Conservation (phyloP, 2,329 filamentous ascomycete genomes). For the Anisogramma anomala region DNA sequence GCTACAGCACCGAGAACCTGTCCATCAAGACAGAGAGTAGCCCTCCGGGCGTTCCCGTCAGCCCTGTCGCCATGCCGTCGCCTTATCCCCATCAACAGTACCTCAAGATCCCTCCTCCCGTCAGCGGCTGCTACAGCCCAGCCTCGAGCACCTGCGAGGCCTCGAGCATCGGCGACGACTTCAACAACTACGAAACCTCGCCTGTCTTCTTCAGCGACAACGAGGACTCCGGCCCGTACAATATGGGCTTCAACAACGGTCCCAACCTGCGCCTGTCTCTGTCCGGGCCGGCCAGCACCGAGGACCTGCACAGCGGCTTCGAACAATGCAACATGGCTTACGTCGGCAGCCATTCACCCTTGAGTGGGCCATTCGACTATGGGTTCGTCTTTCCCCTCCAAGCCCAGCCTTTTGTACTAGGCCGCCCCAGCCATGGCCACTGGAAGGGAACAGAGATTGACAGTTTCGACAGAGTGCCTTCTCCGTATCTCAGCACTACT, state of each 20-base stretch:
- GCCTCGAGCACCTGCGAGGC: conserved; percentile 45
- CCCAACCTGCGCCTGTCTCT: conserved; percentile 36
- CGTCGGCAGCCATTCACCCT: conserved; percentile 33
- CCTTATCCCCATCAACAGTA: conserved; percentile 45
- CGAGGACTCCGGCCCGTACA: conserved; percentile 43
- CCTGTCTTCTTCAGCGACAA: conserved; percentile 52
- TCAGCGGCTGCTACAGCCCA: conserved; percentile 49
- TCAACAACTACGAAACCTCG: conserved; percentile 21
- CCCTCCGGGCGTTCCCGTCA: conserved; percentile 36
- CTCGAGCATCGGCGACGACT: conserved; percentile 28
- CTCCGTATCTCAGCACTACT: conserved; percentile 29
- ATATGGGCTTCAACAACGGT: conserved; percentile 33
- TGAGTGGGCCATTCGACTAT: conserved; percentile 37
- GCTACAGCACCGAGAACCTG: conserved; percentile 53
- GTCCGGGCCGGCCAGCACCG: conserved; percentile 23
- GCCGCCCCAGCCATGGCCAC: conserved; percentile 28
- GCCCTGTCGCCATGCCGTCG: conserved; percentile 45
- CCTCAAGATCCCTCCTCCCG: conserved; percentile 51
- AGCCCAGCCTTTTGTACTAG: conserved; percentile 51
- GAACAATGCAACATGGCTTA: conserved; percentile 20
- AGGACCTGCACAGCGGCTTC: conserved; percentile 3
- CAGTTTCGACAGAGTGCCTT: conserved; percentile 35
- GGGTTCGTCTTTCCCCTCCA: conserved; percentile 54
- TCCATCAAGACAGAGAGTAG: conserved; percentile 41
- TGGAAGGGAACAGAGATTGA: conserved; percentile 40